Evolutionary conservation across 2,329 filamentous ascomycete species (phyloP).

Genomic region (Microsporum audouinii): DNA sequence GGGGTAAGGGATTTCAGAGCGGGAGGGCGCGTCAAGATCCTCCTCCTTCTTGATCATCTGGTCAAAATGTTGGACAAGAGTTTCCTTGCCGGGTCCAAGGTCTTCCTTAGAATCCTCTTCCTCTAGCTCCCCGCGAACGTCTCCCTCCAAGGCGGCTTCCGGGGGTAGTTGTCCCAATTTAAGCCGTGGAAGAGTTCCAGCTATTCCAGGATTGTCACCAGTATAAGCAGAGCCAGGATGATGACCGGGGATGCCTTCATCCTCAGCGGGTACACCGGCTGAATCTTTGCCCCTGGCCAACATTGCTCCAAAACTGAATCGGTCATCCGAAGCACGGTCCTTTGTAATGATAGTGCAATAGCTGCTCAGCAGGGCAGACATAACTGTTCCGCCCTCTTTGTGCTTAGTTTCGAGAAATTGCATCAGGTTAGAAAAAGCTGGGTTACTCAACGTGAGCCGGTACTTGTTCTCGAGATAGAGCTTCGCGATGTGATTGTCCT

Average conservation of each 20-base stretch:
- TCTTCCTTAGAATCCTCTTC: slow-evolving; percentile 73
- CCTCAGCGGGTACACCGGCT: slow-evolving; percentile 51
- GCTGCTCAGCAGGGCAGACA: slow-evolving; percentile 60
- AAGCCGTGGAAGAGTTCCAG: slow-evolving; percentile 49
- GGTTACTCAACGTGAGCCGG: slow-evolving; percentile 74
- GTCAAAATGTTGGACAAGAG: slow-evolving; percentile 78
- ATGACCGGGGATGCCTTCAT: slow-evolving; percentile 58
- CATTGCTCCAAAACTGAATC: slow-evolving; percentile 49
- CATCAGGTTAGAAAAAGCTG: slow-evolving; percentile 70
- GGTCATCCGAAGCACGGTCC: slow-evolving; percentile 47
- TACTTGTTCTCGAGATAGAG: slow-evolving; percentile 82
- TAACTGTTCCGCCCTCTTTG: slow-evolving; percentile 64
- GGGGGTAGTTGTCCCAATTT: slow-evolving; percentile 73
- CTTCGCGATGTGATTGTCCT: slow-evolving; percentile 64
- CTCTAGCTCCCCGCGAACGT: slow-evolving; percentile 75
- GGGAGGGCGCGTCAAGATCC: slow-evolving; percentile 65
- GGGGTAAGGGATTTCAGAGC: slow-evolving; percentile 72
- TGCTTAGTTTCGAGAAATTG: slow-evolving; percentile 82
- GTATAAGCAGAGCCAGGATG: slow-evolving; percentile 53
- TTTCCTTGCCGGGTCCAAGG: slow-evolving; percentile 57
- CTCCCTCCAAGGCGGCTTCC: slow-evolving; percentile 69
- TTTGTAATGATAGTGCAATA: slow-evolving; percentile 49
- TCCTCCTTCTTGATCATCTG: slow-evolving; percentile 81
- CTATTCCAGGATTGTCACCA: slow-evolving; percentile 44
- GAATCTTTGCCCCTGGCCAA: slow-evolving; percentile 44